phyloP scores from a whole-genome alignment of 805 yeast genomes.

The Phaffomyces thermotolerans region DNA sequence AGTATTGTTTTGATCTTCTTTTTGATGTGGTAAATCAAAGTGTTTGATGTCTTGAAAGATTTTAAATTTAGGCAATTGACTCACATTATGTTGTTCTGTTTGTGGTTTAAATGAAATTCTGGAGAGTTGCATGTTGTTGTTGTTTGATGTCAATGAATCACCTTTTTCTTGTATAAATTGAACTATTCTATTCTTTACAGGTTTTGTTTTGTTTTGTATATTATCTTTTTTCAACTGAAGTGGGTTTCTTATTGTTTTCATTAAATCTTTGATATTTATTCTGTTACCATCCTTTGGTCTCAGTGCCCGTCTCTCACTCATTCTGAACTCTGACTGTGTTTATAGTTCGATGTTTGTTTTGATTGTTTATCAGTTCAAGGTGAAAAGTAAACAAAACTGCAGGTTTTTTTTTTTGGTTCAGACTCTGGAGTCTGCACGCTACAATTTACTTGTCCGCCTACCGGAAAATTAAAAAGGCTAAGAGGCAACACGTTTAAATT shows the following conservation, averaged over 20 bases:
- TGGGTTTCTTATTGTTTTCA: too few species aligned
- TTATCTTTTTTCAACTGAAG: too few species aligned
- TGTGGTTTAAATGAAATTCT: too few species aligned
- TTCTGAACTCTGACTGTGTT: not conserved
- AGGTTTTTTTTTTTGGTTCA: not conserved
- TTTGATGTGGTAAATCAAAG: not conserved
- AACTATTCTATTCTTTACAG: too few species aligned
- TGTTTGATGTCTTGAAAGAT: conserved; percentile 1
- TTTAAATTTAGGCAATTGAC: not conserved
- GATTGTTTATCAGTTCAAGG: not conserved
- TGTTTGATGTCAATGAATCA: too few species aligned
- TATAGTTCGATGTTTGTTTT: not conserved
- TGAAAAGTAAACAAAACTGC: conserved; percentile 1
- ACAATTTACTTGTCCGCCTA: too few species aligned
- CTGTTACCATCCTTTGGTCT: not conserved
- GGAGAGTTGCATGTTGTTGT: too few species aligned
- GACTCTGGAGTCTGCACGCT: too few species aligned
- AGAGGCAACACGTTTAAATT: not conserved
- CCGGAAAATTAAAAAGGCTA: not conserved
- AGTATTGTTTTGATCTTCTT: not conserved
- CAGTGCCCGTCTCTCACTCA: conserved; percentile 2
- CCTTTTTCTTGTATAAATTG: too few species aligned
- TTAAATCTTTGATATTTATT: not conserved
- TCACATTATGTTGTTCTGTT: too few species aligned
- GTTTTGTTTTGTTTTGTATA: too few species aligned